phyloP scores from a whole-genome alignment of 495 filamentous ascomycete genomes.

The Lophiostoma macrostomum region DNA sequence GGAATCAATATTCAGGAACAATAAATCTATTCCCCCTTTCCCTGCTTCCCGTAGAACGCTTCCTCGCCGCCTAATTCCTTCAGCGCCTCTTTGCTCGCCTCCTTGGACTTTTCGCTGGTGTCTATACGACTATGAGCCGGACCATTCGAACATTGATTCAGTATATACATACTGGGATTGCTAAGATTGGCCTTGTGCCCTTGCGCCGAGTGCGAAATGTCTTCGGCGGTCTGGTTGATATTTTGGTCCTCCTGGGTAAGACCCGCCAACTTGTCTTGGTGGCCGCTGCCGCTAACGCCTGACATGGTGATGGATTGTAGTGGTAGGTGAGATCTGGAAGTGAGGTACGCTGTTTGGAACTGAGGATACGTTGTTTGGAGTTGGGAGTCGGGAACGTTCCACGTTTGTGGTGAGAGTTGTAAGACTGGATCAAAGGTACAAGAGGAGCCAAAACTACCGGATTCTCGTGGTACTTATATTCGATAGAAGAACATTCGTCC shows the following conservation, averaged over 20 bases:
- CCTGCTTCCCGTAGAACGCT: not conserved
- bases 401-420: too few species aligned
- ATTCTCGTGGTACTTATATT: too few species aligned
- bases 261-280: constrained; percentile 4
- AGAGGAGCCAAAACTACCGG: too few species aligned
- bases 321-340: too few species aligned
- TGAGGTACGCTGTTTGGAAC: too few species aligned
- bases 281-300: not conserved
- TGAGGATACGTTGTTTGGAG: too few species aligned
- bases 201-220: constrained; percentile 14
- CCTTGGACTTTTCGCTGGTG: not conserved
- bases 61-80: not conserved
- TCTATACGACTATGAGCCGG: too few species aligned
- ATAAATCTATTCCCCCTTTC: not conserved
- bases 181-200: constrained; percentile 32
- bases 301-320: not conserved
- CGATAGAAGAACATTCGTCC: too few species aligned
- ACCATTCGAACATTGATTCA: too few species aligned
- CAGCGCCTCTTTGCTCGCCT: not conserved
- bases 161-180: constrained; percentile 26
- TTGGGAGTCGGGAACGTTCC: too few species aligned
- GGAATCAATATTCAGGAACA: too few species aligned
- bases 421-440: too few species aligned
- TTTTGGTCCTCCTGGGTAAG: constrained; percentile 8
- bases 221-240: constrained; percentile 24